Evolutionary conservation across 1,284 basidiomycete species (phyloP).

Genomic region (Marasmius fiardii): DNA sequence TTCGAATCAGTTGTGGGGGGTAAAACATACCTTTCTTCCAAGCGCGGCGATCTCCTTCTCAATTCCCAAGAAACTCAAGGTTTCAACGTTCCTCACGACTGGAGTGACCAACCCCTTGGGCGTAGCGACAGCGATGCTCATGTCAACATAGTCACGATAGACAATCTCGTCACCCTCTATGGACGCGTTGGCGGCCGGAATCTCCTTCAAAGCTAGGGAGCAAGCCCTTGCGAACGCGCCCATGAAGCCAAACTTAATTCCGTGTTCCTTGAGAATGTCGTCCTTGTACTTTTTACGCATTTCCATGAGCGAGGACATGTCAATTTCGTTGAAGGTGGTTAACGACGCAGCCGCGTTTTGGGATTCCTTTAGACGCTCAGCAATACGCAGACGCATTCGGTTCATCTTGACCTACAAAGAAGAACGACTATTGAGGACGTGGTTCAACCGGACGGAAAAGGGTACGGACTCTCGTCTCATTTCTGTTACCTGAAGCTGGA

Average conservation of each 20-base stretch:
- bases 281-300: conserved; percentile 98
- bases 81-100: conserved; percentile 89
- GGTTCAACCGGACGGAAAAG: not conserved
- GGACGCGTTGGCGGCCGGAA: conserved; percentile 92
- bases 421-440: conserved; percentile 4
- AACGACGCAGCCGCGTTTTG: conserved; percentile 97
- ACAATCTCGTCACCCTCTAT: conserved; percentile 97
- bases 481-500: conserved; percentile 57
- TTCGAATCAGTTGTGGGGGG: conserved; percentile 2
- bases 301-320: conserved; percentile 95
- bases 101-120: conserved; percentile 98
- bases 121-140: conserved; percentile 95
- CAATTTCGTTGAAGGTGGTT: conserved; percentile 99
- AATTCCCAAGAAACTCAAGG: conserved; percentile 86
- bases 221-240: conserved; percentile 92
- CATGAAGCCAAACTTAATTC: conserved; percentile 99
- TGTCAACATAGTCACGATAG: conserved; percentile 92
- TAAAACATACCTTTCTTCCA: conserved; percentile 77
- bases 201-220: conserved; percentile 85
- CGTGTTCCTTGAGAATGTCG: conserved; percentile 86
- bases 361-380: conserved; percentile 96
- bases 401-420: conserved; percentile 85
- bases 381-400: conserved; percentile 95
- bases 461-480: conserved; percentile 77
- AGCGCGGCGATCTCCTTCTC: conserved; percentile 90